phyloP scores from a whole-genome alignment of 805 yeast species.

The Isabelozyma heimii region DNA sequence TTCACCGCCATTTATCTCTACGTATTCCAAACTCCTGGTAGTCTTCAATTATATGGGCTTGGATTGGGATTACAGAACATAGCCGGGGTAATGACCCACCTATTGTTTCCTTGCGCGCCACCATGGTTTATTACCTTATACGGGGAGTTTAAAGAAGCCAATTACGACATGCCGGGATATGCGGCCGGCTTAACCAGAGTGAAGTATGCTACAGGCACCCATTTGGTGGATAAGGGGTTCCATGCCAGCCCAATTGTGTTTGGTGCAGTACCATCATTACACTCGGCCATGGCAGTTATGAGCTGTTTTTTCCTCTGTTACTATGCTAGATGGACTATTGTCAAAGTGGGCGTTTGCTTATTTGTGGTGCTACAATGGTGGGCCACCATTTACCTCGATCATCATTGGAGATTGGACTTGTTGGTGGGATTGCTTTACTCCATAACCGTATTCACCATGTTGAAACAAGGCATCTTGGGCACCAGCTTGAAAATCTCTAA shows the following conservation, averaged over 20 bases:
- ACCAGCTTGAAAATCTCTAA: constrained; percentile 19
- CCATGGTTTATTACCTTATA: constrained; percentile 70
- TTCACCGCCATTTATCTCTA: constrained; percentile 64
- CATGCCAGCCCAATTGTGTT: constrained; percentile 66
- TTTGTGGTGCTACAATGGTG: constrained; percentile 67
- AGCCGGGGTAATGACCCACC: constrained; percentile 56
- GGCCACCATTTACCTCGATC: constrained; percentile 73
- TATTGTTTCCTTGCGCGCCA: constrained; percentile 61
- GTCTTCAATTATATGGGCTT: constrained; percentile 48
- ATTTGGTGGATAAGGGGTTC: constrained; percentile 58
- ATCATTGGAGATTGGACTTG: constrained; percentile 67
- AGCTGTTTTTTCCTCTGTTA: constrained; percentile 43
- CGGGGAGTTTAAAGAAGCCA: constrained; percentile 54
- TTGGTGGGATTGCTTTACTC: constrained; percentile 58
- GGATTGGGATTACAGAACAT: constrained; percentile 61
- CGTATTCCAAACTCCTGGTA: constrained; percentile 65
- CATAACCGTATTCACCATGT: constrained; percentile 37
- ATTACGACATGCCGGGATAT: constrained; percentile 67
- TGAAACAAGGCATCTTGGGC: constrained; percentile 17
- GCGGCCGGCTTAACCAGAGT: constrained; percentile 70
- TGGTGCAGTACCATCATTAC: constrained; percentile 63
- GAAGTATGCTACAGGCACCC: constrained; percentile 61
- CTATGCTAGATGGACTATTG: constrained; percentile 33
- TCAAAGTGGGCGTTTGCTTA: constrained; percentile 33
- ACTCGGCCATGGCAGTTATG: constrained; percentile 61